Evolutionary conservation across 2,329 filamentous ascomycete genomes (phyloP).

Genomic region (Aspergillus calidoustus): DNA sequence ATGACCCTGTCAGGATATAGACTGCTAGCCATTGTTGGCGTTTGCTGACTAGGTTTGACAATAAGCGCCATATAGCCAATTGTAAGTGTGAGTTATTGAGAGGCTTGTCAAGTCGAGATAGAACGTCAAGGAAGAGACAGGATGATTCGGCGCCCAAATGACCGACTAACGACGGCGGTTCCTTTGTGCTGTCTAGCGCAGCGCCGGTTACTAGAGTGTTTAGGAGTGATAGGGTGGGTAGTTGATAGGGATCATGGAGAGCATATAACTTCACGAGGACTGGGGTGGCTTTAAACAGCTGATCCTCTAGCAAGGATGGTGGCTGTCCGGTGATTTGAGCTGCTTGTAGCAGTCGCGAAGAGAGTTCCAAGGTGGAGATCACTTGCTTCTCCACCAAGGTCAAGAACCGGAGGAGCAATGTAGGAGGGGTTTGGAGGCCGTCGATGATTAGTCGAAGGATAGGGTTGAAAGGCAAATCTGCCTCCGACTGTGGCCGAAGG

Average conservation of each 20-base stretch:
- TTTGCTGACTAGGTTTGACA: constrained; percentile 83
- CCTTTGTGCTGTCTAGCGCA: constrained; percentile 63
- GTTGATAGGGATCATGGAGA: constrained; percentile 67
- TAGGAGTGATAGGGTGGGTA: constrained; percentile 69
- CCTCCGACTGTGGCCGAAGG: constrained; percentile 72
- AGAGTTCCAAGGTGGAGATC: constrained; percentile 66
- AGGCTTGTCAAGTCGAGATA: constrained; percentile 78
- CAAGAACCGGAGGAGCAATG: constrained; percentile 62
- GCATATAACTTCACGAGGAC: constrained; percentile 78
- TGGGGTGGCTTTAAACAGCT: constrained; percentile 80
- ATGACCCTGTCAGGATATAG: constrained; percentile 85
- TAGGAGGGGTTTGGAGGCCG: constrained; percentile 64
- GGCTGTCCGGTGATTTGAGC: constrained; percentile 67
- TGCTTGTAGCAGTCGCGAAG: constrained; percentile 71
- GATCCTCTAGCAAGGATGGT: constrained; percentile 70
- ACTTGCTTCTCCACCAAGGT: constrained; percentile 67
- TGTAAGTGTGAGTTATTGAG: constrained; percentile 69
- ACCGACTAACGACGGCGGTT: constrained; percentile 91
- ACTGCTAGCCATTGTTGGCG: constrained; percentile 96
- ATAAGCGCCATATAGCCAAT: constrained; percentile 78
- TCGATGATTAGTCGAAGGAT: constrained; percentile 72
- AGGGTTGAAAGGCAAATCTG: constrained; percentile 75
- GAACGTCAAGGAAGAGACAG: constrained; percentile 78
- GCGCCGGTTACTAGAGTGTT: constrained; percentile 74
- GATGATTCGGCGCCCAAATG: constrained; percentile 83